These are phyloP conservation scores for Solanum chiquidenum DNA, from an alignment of 257 asterid genomes.

Conservation along the genomic window DNA sequence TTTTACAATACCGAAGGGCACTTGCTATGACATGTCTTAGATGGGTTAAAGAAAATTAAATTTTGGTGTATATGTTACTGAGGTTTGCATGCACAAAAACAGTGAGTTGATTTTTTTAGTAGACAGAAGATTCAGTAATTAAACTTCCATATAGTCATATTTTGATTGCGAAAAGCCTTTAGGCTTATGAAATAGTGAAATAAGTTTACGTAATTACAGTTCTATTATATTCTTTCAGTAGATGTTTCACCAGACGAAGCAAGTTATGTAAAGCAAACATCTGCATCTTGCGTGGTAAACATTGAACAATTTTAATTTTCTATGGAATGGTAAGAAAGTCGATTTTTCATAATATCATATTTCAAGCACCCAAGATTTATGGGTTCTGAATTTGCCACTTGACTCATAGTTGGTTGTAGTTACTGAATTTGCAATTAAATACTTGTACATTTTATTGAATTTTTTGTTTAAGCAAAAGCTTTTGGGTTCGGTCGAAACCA, in stretches of 20 bases:
- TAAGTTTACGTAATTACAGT: background rate
- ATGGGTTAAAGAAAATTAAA: background rate
- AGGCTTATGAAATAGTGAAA: background rate
- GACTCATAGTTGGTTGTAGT: no score
- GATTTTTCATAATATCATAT: background rate
- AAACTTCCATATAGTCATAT: no score
- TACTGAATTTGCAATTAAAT: no score
- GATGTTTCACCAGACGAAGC: background rate
- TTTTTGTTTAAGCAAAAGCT: no score
- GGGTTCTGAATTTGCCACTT: no score
- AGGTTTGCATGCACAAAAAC: background rate
- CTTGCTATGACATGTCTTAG: background rate
- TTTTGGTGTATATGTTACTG: background rate
- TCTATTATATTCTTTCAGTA: background rate
- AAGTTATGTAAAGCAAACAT: background rate
- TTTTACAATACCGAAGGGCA: background rate
- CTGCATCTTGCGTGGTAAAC: background rate
- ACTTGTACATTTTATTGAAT: no score
- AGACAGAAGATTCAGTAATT: no score
- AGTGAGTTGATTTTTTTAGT: background rate
- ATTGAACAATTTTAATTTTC: background rate
- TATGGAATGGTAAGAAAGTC: background rate
- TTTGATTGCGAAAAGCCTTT: background rate
- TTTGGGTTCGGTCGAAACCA: no score
- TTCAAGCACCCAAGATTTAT: background rate